These are phyloP conservation scores for Boletus sp. DNA, from an alignment of 1,284 basidiomycete genomes.

Conservation along the genomic window DNA sequence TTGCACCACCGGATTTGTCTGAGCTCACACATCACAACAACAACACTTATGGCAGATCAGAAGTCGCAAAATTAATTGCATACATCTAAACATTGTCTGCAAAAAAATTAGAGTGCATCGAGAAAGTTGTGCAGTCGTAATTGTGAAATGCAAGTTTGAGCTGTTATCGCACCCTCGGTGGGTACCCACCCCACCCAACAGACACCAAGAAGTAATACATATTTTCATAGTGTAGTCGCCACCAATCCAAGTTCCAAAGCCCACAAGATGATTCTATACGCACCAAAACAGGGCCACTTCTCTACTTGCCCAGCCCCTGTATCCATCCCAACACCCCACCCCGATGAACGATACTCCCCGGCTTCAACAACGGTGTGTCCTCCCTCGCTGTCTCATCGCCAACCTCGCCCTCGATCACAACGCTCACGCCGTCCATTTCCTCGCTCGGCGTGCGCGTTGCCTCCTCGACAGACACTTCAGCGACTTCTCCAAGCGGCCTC, in stretches of 20 bases:
- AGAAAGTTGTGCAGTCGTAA: too few relatives aligned
- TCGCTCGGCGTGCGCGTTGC: constrained; percentile 2
- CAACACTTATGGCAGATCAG: too few relatives aligned
- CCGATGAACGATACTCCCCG: constrained; percentile 15
- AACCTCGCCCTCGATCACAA: constrained; percentile 23
- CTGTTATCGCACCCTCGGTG: too few relatives aligned
- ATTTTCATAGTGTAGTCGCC: not conserved
- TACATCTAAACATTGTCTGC: too few relatives aligned
- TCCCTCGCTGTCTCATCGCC: constrained; percentile 15
- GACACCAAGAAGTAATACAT: not conserved
- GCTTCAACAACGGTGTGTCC: constrained; percentile 30
- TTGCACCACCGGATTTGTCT: too few relatives aligned
- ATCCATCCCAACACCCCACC: constrained; percentile 30
- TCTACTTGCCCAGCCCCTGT: constrained; percentile 23
- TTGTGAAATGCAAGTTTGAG: too few relatives aligned
- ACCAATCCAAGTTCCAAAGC: not conserved
- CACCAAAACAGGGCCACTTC: not conserved
- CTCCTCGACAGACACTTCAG: constrained; percentile 1
- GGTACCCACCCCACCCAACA: too few relatives aligned
- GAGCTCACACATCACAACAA: too few relatives aligned
- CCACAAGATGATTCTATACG: not conserved
- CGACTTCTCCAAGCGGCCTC: constrained; percentile 41
- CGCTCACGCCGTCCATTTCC: constrained; percentile 16
- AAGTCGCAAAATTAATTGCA: too few relatives aligned
- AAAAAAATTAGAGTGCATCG: too few relatives aligned